A percentile compares a stretch with the other conserved stretches of the same genome.
Conservation (phyloP, 306 rosid species). For the Ochetophila trinervis region DNA sequence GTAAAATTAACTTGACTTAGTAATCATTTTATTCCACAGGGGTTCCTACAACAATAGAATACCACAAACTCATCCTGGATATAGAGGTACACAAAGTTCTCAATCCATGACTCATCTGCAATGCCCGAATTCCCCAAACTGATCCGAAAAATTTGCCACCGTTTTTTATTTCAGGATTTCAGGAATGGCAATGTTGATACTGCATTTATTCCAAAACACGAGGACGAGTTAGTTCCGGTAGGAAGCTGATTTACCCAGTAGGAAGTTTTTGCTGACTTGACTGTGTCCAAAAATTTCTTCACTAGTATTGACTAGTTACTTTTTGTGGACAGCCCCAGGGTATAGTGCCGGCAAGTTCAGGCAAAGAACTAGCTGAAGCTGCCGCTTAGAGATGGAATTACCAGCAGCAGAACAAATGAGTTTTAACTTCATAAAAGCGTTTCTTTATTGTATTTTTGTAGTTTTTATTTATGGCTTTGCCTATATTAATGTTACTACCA, state of each 20-base stretch:
- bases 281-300: neutral
- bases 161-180: constrained; percentile 61
- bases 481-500: no score
- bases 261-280: neutral
- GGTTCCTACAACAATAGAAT: constrained; percentile 97
- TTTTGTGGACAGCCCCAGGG: constrained; percentile 51
- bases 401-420: neutral
- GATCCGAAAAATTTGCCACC: neutral
- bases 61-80: constrained; percentile 95
- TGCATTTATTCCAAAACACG: constrained; percentile 93
- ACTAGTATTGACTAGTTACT: neutral
- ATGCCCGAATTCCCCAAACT: neutral
- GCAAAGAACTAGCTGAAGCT: constrained; percentile 40
- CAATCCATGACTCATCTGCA: neutral
- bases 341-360: constrained; percentile 33
- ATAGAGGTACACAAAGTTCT: constrained; percentile 49
- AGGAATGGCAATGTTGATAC: constrained; percentile 87
- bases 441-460: neutral
- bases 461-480: no score
- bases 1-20: neutral
- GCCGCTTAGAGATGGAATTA: constrained; percentile 23
- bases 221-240: constrained; percentile 74
- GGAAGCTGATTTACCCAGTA: constrained; percentile 24
- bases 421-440: neutral
- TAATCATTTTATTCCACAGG: constrained; percentile 43